A percentile compares a stretch with the other conserved stretches of the same genome.
phyloP scores from a whole-genome alignment of 768 basidiomycete species.

The Solioccasus polychromus region DNA sequence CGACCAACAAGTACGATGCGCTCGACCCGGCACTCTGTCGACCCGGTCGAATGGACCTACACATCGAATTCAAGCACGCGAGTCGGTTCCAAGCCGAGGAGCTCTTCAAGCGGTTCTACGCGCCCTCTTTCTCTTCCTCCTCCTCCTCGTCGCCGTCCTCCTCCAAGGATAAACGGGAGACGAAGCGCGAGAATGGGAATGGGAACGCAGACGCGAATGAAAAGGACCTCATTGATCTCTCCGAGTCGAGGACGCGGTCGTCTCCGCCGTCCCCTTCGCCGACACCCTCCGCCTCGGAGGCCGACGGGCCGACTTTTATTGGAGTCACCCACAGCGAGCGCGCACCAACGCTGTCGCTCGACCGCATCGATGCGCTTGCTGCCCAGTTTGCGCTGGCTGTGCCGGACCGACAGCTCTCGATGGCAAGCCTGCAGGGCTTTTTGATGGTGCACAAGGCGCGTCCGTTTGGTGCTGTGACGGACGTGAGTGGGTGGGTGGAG shows the following conservation, averaged over 20 bases:
- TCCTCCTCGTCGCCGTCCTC: neutral
- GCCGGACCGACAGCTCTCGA: conserved; percentile 42
- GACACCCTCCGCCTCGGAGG: conserved; percentile 1
- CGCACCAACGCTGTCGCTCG: conserved; percentile 39
- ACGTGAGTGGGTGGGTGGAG: conserved; percentile 47
- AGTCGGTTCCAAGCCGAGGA: conserved; percentile 64
- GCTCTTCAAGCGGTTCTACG: conserved; percentile 68
- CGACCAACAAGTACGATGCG: conserved; percentile 67
- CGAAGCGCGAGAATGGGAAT: neutral
- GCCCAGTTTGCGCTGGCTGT: conserved; percentile 52
- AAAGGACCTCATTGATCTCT: conserved; percentile 20
- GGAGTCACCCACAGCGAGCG: conserved; percentile 32
- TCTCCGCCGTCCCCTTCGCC: neutral
- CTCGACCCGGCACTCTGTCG: conserved; percentile 75
- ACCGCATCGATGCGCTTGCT: conserved; percentile 47
- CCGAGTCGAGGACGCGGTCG: neutral
- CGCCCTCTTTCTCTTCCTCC: conserved; percentile 34
- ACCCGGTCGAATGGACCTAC: conserved; percentile 78
- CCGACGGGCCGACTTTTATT: neutral
- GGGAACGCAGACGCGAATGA: neutral
- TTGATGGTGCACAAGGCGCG: conserved; percentile 66
- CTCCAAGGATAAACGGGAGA: neutral
- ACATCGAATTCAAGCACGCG: conserved; percentile 74
- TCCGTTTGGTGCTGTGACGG: conserved; percentile 53
- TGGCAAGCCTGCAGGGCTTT: conserved; percentile 52